A percentile compares a stretch with the other conserved stretches of the same genome.
phyloP scores from a whole-genome alignment of 169 alveolate species.

The Cryptosporidium ubiquitum region DNA sequence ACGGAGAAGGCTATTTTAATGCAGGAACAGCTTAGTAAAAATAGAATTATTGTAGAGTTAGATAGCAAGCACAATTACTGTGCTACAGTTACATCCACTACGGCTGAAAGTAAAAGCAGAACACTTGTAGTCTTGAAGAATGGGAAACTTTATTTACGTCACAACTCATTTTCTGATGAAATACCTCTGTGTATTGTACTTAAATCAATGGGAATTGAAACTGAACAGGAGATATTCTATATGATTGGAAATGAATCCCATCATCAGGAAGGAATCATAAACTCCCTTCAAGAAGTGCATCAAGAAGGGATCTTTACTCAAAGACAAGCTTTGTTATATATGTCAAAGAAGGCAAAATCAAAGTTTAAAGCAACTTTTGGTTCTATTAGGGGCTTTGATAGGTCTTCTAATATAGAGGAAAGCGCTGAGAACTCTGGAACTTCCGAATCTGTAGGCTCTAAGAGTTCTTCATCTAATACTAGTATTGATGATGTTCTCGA shows the following conservation, averaged over 20 bases:
- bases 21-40: slow-evolving; percentile 98
- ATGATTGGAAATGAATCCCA: slow-evolving; percentile 88
- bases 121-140: slow-evolving; percentile 94
- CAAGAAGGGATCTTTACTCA: slow-evolving; percentile 84
- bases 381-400: slow-evolving; percentile 7
- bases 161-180: slow-evolving; percentile 95
- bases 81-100: slow-evolving; percentile 96
- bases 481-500: slow-evolving; percentile 94
- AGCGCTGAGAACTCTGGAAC: background rate
- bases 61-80: slow-evolving; percentile 92
- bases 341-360: slow-evolving; percentile 88
- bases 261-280: slow-evolving; percentile 81
- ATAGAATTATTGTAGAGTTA: slow-evolving; percentile 98
- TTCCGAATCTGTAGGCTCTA: slow-evolving; percentile 10
- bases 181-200: slow-evolving; percentile 95
- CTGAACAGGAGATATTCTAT: slow-evolving; percentile 98
- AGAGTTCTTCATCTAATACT: slow-evolving; percentile 26
- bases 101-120: slow-evolving; percentile 97
- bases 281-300: slow-evolving; percentile 87
- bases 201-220: slow-evolving; percentile 97
- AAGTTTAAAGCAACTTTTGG: slow-evolving; percentile 80
- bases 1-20: slow-evolving; percentile 97
- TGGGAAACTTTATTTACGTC: slow-evolving; percentile 92
- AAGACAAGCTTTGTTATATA: slow-evolving; percentile 89
- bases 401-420: background rate